These are phyloP conservation scores for California macrophylla DNA, from an alignment of 441 rosid species.

Conservation along the genomic window DNA sequence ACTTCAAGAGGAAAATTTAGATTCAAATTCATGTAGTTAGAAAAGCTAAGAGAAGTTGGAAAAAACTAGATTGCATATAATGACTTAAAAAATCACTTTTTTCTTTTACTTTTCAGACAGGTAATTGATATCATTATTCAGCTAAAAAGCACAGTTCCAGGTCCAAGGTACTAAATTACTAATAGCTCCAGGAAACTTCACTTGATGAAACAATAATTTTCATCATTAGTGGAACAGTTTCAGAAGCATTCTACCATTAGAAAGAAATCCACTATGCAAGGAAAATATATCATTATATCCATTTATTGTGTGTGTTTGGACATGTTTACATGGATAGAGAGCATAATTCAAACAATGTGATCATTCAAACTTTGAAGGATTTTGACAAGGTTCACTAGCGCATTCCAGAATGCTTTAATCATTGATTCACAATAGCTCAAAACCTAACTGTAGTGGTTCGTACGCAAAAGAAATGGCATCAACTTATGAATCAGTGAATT, in stretches of 20 bases:
- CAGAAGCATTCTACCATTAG: no score
- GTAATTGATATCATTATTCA: background rate
- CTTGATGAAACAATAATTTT: background rate
- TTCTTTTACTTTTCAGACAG: background rate
- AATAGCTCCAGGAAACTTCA: background rate
- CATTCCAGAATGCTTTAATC: background rate
- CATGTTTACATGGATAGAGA: background rate
- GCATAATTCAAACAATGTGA: background rate
- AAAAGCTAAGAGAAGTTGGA: no score
- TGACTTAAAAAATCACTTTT: no score
- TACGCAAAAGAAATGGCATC: background rate
- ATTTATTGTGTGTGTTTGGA: background rate
- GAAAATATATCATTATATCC: background rate
- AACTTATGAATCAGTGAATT: conserved; percentile 16
- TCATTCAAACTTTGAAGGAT: background rate
- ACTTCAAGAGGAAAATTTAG: no score
- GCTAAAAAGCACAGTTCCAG: background rate
- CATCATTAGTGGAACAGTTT: no score
- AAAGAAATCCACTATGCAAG: background rate
- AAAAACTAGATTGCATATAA: no score
- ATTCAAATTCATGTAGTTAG: no score
- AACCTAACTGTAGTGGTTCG: background rate
- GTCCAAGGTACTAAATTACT: background rate
- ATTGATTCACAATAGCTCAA: background rate
- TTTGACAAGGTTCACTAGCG: background rate